Base-by-base conservation (phyloP, 192 early-diverging fungal species). In the Entomortierella lignicola region DNA sequence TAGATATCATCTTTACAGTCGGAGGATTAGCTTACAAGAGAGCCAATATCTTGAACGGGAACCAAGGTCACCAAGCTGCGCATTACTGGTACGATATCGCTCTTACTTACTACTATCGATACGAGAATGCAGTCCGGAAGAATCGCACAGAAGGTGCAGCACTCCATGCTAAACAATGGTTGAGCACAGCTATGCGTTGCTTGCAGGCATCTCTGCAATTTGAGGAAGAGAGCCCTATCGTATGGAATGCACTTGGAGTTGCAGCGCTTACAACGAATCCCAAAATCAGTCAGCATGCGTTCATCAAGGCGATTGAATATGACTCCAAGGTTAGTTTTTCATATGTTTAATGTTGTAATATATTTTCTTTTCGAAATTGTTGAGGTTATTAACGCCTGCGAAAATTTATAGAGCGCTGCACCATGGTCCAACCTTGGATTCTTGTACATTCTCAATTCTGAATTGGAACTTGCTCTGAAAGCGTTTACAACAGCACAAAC, bases 351-450 rank as follows among this genome's bases (percentile, higher is more conserved):
- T 17, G 17, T 50, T 17, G 15, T 17, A 17, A 60, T 37, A 4
- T 2, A 29, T 25, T 15, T 47, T 0, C 52, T 71, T 37, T 4
- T 37, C 34, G 10, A 37, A 4, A 37, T 29, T 27, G 43, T 8
- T 17, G 4, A 7, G 15, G 11, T 17, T 12, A 29, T 55, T 55
- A 17, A 55, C 15, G 4, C 17, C 47, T n/a, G 4, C 17, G 3
- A 17, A 17, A 50, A 50, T 4, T 50, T 17, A 23, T 54, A 91
- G 90, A 66, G 72, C 60, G 83, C 89, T 1, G 62, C 85, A 21
- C 81, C 91, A 10, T 98, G 95, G 96, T 86, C 89, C 1, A 96
- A 95, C 75, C 83, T 95, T 37, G 97, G 95, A 7, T 92, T 88
- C 71, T 79, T 97, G 18, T 97, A 91, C 74, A 65, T 96, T 51